Percentiles rank a stretch among this genome's conserved stretches.
phyloP scores from a whole-genome alignment of 2,329 filamentous ascomycete species.

The Nemania diffusa region DNA sequence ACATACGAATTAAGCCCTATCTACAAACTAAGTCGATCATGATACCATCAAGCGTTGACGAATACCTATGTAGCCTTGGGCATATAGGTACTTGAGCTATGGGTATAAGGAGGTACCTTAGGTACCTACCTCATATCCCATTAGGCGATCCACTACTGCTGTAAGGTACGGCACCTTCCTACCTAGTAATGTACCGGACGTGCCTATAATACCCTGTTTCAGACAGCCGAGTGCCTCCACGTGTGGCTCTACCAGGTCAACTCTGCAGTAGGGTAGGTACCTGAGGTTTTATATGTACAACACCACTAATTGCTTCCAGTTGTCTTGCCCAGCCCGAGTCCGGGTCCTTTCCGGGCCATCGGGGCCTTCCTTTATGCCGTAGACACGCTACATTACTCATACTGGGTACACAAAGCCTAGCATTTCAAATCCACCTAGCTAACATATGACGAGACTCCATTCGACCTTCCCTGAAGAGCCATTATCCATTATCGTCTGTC shows the following conservation, averaged over 20 bases:
- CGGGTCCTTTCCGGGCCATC: not conserved
- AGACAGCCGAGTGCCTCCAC: not conserved
- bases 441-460: too few relatives aligned
- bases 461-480: constrained; percentile 10
- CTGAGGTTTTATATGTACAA: too few relatives aligned
- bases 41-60: too few relatives aligned
- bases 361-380: not conserved
- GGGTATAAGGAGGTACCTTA: not conserved
- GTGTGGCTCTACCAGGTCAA: not conserved
- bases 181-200: not conserved
- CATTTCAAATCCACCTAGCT: constrained; percentile 25
- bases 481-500: not conserved
- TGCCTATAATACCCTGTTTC: not conserved
- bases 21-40: too few relatives aligned
- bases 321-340: not conserved
- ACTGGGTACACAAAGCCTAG: not conserved
- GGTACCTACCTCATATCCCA: too few relatives aligned
- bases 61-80: too few relatives aligned
- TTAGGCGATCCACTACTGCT: not conserved
- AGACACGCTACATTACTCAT: constrained; percentile 14
- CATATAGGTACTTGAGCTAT: not conserved
- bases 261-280: not conserved
- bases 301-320: not conserved
- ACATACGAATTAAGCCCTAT: too few relatives aligned
- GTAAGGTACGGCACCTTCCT: not conserved